Conservation (phyloP, 108 stramenopile species). For the Pseudonitzschia pungens region DNA sequence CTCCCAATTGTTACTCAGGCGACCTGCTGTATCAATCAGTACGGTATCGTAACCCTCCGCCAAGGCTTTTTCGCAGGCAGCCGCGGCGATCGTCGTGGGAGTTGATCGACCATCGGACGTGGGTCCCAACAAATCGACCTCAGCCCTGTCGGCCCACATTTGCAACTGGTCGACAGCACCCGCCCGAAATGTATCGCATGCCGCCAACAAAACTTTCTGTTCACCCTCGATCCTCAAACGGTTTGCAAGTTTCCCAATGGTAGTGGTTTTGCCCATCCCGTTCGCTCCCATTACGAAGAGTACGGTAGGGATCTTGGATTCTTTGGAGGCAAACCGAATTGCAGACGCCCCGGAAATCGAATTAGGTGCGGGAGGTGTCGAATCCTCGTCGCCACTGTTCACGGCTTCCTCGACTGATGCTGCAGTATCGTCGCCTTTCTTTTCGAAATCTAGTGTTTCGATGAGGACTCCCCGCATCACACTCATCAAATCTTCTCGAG, state of each 20-base stretch:
- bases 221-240: slow-evolving; percentile 75
- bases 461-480: slow-evolving; percentile 78
- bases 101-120: slow-evolving; percentile 46
- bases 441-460: slow-evolving; percentile 57
- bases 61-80: slow-evolving; percentile 75
- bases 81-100: slow-evolving; percentile 76
- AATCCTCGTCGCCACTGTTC: slow-evolving; percentile 12
- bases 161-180: slow-evolving; percentile 94
- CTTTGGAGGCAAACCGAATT: slow-evolving; percentile 53
- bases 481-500: slow-evolving; percentile 71
- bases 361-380: background rate
- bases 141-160: slow-evolving; percentile 86
- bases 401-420: background rate
- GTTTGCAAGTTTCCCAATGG: slow-evolving; percentile 93
- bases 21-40: slow-evolving; percentile 91
- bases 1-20: slow-evolving; percentile 89
- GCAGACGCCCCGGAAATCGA: slow-evolving; percentile 31
- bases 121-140: slow-evolving; percentile 83
- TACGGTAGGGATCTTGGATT: slow-evolving; percentile 56
- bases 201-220: slow-evolving; percentile 87
- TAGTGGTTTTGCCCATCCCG: slow-evolving; percentile 93
- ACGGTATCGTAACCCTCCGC: slow-evolving; percentile 82
- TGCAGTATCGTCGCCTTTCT: background rate
- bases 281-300: slow-evolving; percentile 85
- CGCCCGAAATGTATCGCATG: slow-evolving; percentile 95